Conservation (phyloP, 2,329 filamentous ascomycete genomes). For the Monosporascus cannonballus region DNA sequence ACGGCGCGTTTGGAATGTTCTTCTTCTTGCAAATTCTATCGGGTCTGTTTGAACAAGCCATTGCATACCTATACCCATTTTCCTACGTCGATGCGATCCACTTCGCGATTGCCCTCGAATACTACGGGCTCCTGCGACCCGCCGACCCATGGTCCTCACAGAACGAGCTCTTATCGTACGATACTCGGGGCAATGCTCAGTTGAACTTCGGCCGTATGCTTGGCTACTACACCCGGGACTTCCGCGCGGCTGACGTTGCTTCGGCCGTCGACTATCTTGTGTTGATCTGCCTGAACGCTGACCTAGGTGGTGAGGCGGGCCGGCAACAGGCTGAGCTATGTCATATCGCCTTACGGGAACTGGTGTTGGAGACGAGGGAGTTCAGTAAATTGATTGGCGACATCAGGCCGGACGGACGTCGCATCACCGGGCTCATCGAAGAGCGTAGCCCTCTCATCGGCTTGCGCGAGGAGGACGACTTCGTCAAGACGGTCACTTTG, state of each 20-base stretch:
- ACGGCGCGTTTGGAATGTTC: constrained; percentile 78
- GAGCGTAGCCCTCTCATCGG: constrained; percentile 76
- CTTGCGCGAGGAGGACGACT: constrained; percentile 72
- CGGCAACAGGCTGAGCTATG: constrained; percentile 75
- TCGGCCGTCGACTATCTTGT: constrained; percentile 91
- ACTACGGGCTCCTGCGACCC: constrained; percentile 83
- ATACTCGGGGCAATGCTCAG: constrained; percentile 65
- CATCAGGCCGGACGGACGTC: constrained; percentile 76
- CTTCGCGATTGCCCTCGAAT: constrained; percentile 83
- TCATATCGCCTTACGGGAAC: constrained; percentile 86
- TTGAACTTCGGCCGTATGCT: constrained; percentile 93
- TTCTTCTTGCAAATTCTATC: constrained; percentile 89
- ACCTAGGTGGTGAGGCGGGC: constrained; percentile 68
- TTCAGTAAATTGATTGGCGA: constrained; percentile 93
- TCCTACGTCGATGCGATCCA: constrained; percentile 92
- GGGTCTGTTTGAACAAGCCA: constrained; percentile 89
- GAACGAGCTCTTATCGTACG: constrained; percentile 63
- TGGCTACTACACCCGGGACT: constrained; percentile 92
- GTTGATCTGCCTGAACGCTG: constrained; percentile 85
- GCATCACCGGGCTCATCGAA: constrained; percentile 83
- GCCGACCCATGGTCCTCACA: constrained; percentile 71
- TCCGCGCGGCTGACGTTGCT: constrained; percentile 82
- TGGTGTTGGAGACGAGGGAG: constrained; percentile 93
- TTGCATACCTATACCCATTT: constrained; percentile 86
- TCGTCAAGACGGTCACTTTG: constrained; percentile 85